Conservation (phyloP, 2,329 filamentous ascomycete species). For the Aquanectria penicillioides region DNA sequence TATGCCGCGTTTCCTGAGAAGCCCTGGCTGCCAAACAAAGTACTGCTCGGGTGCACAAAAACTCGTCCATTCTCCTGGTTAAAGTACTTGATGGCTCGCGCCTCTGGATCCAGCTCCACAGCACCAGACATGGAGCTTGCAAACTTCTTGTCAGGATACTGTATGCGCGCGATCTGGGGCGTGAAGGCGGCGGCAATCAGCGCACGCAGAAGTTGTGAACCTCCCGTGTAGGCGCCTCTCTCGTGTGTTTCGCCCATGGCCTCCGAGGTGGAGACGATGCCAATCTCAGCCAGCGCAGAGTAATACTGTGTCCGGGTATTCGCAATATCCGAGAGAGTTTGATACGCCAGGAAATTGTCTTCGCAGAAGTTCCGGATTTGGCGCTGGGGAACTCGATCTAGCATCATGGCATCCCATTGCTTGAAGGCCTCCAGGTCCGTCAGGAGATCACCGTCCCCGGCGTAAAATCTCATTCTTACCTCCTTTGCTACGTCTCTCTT, state of each 20-base stretch:
- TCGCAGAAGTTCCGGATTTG: conserved; percentile 82
- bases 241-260: conserved; percentile 44
- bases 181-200: conserved; percentile 79
- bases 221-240: conserved; percentile 36
- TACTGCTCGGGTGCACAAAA: conserved; percentile 91
- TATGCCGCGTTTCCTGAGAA: conserved; percentile 82
- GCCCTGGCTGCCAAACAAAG: conserved; percentile 82
- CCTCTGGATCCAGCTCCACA: conserved; percentile 92
- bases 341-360: conserved; percentile 83
- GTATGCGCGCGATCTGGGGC: conserved; percentile 91
- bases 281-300: conserved; percentile 84
- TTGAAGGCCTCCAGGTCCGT: conserved; percentile 88
- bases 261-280: conserved; percentile 68
- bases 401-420: conserved; percentile 77
- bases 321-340: conserved; percentile 87
- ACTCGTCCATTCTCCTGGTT: conserved; percentile 86
- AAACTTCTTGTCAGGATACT: conserved; percentile 96
- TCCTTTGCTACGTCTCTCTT: conserved; percentile 84
- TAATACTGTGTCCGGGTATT: conserved; percentile 89
- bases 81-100: conserved; percentile 91
- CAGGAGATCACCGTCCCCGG: conserved; percentile 85
- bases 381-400: conserved; percentile 66
- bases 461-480: conserved; percentile 78
- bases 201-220: conserved; percentile 69
- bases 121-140: conserved; percentile 86